Conservation (phyloP, 768 basidiomycete genomes). For the Pleurotus ostreatus region DNA sequence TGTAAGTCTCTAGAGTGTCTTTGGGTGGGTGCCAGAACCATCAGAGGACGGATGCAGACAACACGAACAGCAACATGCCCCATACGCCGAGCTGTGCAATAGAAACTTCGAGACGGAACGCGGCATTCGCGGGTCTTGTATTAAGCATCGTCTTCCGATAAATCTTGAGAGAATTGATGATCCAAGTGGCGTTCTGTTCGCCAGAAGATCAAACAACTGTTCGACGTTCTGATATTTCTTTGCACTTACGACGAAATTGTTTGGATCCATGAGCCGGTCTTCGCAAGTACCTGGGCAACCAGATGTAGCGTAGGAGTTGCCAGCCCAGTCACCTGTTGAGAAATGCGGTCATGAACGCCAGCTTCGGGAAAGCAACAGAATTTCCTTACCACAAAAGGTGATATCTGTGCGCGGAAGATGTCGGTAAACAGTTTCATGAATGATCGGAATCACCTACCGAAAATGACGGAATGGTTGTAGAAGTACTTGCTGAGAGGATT, state of each 20-base stretch:
- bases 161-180: slow-evolving; percentile 74
- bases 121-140: background rate
- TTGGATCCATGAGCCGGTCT: slow-evolving; percentile 58
- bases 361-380: background rate
- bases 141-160: slow-evolving; percentile 55
- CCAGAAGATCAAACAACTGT: background rate
- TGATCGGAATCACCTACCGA: slow-evolving; percentile 45
- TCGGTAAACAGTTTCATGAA: slow-evolving; percentile 19
- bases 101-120: background rate
- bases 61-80: background rate
- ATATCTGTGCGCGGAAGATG: slow-evolving; percentile 48
- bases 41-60: background rate
- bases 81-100: background rate
- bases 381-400: slow-evolving; percentile 68
- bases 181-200: slow-evolving; percentile 73
- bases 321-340: slow-evolving; percentile 73
- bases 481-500: slow-evolving; percentile 53
- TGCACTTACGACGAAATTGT: slow-evolving; percentile 62
- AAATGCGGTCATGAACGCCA: slow-evolving; percentile 7
- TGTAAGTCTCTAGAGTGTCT: background rate
- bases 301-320: slow-evolving; percentile 71
- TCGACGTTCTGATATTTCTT: background rate
- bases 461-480: slow-evolving; percentile 67
- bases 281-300: slow-evolving; percentile 74
- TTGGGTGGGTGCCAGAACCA: too few species aligned